Evolutionary conservation across 805 yeast species (phyloP), one percentile per base, ranked within the genome.

Genomic region (Monosporozyma aerobia): DNA sequence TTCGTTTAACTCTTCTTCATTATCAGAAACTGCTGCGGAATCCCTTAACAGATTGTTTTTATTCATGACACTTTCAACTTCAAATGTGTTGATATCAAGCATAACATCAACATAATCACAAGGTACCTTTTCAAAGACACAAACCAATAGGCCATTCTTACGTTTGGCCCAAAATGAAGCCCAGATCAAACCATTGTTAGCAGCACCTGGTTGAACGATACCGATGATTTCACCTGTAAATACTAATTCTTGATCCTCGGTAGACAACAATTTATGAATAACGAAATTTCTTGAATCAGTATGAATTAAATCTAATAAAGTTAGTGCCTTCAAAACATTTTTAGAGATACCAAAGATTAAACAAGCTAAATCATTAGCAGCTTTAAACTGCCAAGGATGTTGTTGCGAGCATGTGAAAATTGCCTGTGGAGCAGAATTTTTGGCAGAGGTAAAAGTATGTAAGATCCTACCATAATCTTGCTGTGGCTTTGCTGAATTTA

Each of bases 161-260:
- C 81, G 73, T 61, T 90, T 90, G 0, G 94, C 95, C 97, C 97
- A 92, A 52, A 90, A 68, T 0, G 96, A 86, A 10, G 96, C 90
- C 86, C 95, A 83, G 0, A 90, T 86, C 54, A 78, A 72, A 10
- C 48, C 49, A 19, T 52, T 56, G 25, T 50, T 53, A 10, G 56
- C 51, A 48, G 77, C 77, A 16, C 86, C 85, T 13, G 83, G 81
- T 58, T 88, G 77, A 43, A 79, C 73, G 47, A 90, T 85, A 9
- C 95, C 96, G 11, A 89, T 81, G 48, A 90, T 81, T 60, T 87
- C 94, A 54, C 97, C 97, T 1, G 90, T 79, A 63, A 86, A 86
- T 0, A 84, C 79, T 49, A 83, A 76, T 54, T 78, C 78, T 58
- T 56, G 72, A 51, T 56, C 66, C 58, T 58, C 73, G 1, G 68